phyloP scores from a whole-genome alignment of 1,139 yeast genomes.

The Suhomyces bribrorum region DNA sequence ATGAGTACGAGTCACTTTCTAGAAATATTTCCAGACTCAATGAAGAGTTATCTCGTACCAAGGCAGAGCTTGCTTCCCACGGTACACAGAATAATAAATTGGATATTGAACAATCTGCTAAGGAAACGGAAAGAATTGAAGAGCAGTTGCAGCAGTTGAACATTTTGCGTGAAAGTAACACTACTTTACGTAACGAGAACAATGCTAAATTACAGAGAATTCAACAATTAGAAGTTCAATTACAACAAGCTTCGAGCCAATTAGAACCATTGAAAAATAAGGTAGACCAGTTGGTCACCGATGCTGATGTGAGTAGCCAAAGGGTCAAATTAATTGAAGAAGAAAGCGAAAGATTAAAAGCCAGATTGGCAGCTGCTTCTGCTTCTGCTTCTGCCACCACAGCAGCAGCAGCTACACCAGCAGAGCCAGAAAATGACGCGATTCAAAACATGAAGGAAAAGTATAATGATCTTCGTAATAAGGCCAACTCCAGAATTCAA shows the following conservation, averaged over 20 bases:
- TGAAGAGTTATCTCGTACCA: conserved; percentile 46
- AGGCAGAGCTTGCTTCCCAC: conserved; percentile 37
- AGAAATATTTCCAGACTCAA: conserved; percentile 41
- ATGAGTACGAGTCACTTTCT: conserved; percentile 51
- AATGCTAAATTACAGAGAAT: conserved; percentile 26
- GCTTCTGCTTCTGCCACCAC: background rate
- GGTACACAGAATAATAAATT: conserved; percentile 9
- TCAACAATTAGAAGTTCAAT: conserved; percentile 24
- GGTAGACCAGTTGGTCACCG: conserved; percentile 25
- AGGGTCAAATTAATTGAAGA: conserved; percentile 35
- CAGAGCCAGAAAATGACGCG: conserved; percentile 19
- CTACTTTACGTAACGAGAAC: conserved; percentile 61
- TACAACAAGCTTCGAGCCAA: conserved; percentile 19
- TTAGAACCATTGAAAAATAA: conserved; percentile 24
- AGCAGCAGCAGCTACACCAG: conserved; percentile 3
- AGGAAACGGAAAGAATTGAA: conserved; percentile 55
- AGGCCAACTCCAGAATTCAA: conserved; percentile 25
- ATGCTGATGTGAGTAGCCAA: conserved; percentile 36
- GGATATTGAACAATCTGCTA: conserved; percentile 40
- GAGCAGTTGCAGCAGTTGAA: conserved; percentile 69
- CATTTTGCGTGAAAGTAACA: conserved; percentile 72
- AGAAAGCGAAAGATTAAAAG: conserved; percentile 38
- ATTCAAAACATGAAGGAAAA: conserved; percentile 27
- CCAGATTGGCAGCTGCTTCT: conserved; percentile 22
- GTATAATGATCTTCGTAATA: conserved; percentile 33